These are phyloP conservation scores for Alternaria sp. DNA, from an alignment of 2,329 filamentous ascomycete species.

Conservation along the genomic window DNA sequence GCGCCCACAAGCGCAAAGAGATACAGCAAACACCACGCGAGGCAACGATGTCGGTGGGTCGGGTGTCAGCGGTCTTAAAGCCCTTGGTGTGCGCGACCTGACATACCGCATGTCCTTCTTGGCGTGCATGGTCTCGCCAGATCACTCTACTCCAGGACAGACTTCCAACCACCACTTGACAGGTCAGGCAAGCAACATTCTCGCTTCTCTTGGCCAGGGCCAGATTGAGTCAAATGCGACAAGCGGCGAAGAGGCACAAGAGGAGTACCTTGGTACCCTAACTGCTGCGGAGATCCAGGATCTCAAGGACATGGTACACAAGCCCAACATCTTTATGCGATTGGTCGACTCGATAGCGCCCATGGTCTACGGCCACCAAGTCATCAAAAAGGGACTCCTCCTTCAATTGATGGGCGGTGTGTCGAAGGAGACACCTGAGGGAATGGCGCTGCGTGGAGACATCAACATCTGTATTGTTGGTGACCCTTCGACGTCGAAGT, in stretches of 20 bases:
- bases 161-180: conserved; percentile 70
- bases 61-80: conserved; percentile 87
- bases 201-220: conserved; percentile 80
- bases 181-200: conserved; percentile 80
- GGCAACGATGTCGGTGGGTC: conserved; percentile 81
- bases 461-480: conserved; percentile 99
- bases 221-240: conserved; percentile 66
- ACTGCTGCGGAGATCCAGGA: conserved; percentile 89
- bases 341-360: conserved; percentile 93
- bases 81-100: conserved; percentile 90
- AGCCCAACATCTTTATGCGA: conserved; percentile 91
- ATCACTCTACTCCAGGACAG: conserved; percentile 80
- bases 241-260: conserved; percentile 83
- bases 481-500: conserved; percentile 96
- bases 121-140: conserved; percentile 92
- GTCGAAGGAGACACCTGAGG: conserved; percentile 87
- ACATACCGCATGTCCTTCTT: conserved; percentile 97
- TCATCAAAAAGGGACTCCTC: conserved; percentile 95
- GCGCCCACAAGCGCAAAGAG: conserved; percentile 80
- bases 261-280: conserved; percentile 84
- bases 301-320: conserved; percentile 90
- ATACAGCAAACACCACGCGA: conserved; percentile 75
- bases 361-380: conserved; percentile 95
- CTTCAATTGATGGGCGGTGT: conserved; percentile 97
- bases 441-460: conserved; percentile 93